Evolutionary conservation across 2,329 filamentous ascomycete species (phyloP).

Genomic region (Fusarium decemcellulare): DNA sequence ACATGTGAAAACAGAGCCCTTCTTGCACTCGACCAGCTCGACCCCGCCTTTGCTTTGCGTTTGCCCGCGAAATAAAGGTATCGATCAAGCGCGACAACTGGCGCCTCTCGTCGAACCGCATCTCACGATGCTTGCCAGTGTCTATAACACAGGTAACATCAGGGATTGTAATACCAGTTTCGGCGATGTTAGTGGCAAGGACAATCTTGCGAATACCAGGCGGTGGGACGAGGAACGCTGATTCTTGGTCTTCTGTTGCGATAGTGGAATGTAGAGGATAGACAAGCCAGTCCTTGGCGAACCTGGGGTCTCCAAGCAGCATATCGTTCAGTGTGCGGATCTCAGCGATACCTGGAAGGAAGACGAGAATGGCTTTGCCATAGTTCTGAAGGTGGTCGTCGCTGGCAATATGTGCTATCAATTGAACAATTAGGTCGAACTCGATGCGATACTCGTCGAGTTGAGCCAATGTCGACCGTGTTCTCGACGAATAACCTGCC

Average conservation of each 20-base stretch:
- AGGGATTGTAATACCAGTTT: constrained; percentile 98
- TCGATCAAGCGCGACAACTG: constrained; percentile 93
- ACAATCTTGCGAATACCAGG: constrained; percentile 91
- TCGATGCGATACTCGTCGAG: constrained; percentile 95
- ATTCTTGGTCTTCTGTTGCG: constrained; percentile 95
- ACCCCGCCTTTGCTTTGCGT: constrained; percentile 94
- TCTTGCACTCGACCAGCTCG: constrained; percentile 96
- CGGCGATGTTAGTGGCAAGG: constrained; percentile 96
- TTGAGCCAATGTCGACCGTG: constrained; percentile 79
- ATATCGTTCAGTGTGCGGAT: constrained; percentile 91
- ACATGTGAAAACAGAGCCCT: constrained; percentile 95
- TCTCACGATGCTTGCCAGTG: constrained; percentile 96
- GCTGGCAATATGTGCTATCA: constrained; percentile 83
- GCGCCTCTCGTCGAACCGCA: constrained; percentile 94
- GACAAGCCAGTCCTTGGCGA: constrained; percentile 84
- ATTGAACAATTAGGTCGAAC: constrained; percentile 85
- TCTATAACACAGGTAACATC: constrained; percentile 98
- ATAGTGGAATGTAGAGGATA: constrained; percentile 96
- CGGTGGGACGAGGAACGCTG: constrained; percentile 89
- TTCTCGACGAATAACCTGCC: constrained; percentile 81
- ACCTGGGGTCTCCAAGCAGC: constrained; percentile 81
- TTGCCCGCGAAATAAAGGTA: constrained; percentile 94
- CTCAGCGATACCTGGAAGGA: constrained; percentile 94
- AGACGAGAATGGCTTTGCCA: constrained; percentile 94
- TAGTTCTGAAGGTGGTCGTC: constrained; percentile 76